Percentiles rank a stretch among this genome's conserved stretches.
phyloP scores from a whole-genome alignment of 2,329 filamentous ascomycete genomes.

The Botrytis cinerea region DNA sequence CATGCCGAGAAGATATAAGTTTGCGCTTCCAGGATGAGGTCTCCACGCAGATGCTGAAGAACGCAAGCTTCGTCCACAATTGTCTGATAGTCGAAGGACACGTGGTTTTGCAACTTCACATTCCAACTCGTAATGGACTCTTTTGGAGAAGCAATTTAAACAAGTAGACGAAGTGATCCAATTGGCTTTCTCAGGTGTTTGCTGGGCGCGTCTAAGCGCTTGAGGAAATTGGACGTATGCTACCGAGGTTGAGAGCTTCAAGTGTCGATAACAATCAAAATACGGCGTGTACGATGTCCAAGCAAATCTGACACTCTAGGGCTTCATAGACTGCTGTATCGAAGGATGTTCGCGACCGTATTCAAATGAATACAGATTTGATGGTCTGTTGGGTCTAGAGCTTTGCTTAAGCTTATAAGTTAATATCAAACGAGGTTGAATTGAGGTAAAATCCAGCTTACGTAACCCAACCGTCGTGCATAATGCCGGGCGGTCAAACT shows the following conservation, averaged over 20 bases:
- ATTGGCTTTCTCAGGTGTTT: not conserved
- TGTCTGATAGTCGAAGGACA: not conserved
- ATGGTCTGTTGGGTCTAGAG: conserved; percentile 18
- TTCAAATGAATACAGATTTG: not conserved
- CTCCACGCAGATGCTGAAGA: not conserved
- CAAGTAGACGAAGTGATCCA: not conserved
- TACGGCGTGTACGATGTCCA: not conserved
- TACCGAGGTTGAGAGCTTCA: not conserved
- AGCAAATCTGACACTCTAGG: not conserved
- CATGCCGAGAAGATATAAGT: not conserved
- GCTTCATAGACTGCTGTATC: not conserved
- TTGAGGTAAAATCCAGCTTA: conserved; percentile 18
- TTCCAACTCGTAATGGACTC: not conserved
- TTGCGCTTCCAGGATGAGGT: not conserved
- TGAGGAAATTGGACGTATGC: not conserved
- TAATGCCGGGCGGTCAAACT: conserved; percentile 3
- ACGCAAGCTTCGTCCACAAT: not conserved
- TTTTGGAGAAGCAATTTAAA: not conserved
- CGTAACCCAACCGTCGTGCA: not conserved
- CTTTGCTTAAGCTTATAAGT: conserved; percentile 4
- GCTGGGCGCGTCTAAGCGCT: not conserved
- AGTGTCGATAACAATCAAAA: not conserved
- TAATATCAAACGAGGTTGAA: conserved; percentile 15
- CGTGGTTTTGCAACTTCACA: conserved; percentile 1
- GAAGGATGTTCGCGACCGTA: not conserved